Evolutionary conservation across 495 filamentous ascomycete species (phyloP).

Genomic region (Wilcoxina mikolae): DNA sequence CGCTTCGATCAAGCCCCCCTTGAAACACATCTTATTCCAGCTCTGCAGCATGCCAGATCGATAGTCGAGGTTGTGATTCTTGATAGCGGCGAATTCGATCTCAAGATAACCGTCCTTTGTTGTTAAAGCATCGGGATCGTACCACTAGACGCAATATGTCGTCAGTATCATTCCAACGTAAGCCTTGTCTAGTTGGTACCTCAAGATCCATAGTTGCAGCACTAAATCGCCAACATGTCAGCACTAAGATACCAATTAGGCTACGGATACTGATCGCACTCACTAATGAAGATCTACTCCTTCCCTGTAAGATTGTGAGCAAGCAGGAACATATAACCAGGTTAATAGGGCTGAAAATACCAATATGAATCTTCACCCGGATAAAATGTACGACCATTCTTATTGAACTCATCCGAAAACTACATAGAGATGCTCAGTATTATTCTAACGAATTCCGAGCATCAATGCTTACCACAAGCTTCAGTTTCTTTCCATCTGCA

Average conservation of each 20-base stretch:
- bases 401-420: slow-evolving; percentile 72
- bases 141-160: slow-evolving; percentile 41
- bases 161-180: slow-evolving; percentile 4
- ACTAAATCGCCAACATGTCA: slow-evolving; percentile 13
- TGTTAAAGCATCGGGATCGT: slow-evolving; percentile 61
- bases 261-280: slow-evolving; percentile 8
- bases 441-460: slow-evolving; percentile 2
- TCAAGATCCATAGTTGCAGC: slow-evolving; percentile 64
- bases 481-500: slow-evolving; percentile 45
- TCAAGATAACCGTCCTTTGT: slow-evolving; percentile 53
- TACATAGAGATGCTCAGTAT: slow-evolving; percentile 16
- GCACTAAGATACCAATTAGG: background rate
- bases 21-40: slow-evolving; percentile 71
- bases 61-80: slow-evolving; percentile 54
- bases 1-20: slow-evolving; percentile 61
- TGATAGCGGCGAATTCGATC: slow-evolving; percentile 50
- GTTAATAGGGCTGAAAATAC: slow-evolving; percentile 11
- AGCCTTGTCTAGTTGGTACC: slow-evolving; percentile 27
- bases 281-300: slow-evolving; percentile 62
- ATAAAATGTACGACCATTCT: slow-evolving; percentile 55
- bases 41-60: slow-evolving; percentile 71
- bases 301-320: slow-evolving; percentile 30
- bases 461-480: slow-evolving; percentile 41
- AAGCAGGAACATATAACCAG: slow-evolving; percentile 3
- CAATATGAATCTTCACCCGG: slow-evolving; percentile 60